Base-by-base conservation (phyloP, 345 rosid genomes). In the Populus tremula region DNA sequence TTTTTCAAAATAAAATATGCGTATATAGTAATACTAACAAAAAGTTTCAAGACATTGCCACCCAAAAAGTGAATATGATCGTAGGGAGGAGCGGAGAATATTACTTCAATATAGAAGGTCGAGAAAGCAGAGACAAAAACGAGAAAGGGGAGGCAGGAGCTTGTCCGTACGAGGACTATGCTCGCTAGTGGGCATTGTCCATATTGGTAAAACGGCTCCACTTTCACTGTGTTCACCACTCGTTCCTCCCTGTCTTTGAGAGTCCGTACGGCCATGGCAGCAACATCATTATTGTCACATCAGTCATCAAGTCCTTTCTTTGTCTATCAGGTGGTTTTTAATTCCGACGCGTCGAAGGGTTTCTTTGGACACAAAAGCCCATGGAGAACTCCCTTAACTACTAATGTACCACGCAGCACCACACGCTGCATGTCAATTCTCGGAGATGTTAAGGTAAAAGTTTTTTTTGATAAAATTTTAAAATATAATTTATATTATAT, bases 151-250 rank as follows among this genome's bases (percentile, higher is more conserved):
- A 20, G 2, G 67, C 8, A 10, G 29, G 54, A 4, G 16, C 36
- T 63, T 56, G 75, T 72, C 65, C 65, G 77, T 76, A 72, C 77
- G 77, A 82, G 69, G 82, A 61, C 43, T 64, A 18, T 77, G 64
- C 70, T 3, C 33, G 65, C 29, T 13, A 4, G 13, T 20, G 27
- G 61, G 43, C 62, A 54, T 8, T 39, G 70, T 67, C 68, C 29
- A 68, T 18, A 5, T 20, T n/a, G 70, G 43, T 33, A 53, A 35
- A 31, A 70, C 75, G 27, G 70, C 27, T 17, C 67, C 82, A 82
- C 79, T 81, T 83, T 70, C 84, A 71, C 79, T 82, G 72, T 83
- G 86, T 74, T 75, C 78, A 65, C 70, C 69, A 85, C 82, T 61
- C 43, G 71, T 72, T 70, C n/a, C 16, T 38, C 17, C 20, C 38